Base-by-base conservation (phyloP, 78 protist species). In the Chrysochromulina tobinii region DNA sequence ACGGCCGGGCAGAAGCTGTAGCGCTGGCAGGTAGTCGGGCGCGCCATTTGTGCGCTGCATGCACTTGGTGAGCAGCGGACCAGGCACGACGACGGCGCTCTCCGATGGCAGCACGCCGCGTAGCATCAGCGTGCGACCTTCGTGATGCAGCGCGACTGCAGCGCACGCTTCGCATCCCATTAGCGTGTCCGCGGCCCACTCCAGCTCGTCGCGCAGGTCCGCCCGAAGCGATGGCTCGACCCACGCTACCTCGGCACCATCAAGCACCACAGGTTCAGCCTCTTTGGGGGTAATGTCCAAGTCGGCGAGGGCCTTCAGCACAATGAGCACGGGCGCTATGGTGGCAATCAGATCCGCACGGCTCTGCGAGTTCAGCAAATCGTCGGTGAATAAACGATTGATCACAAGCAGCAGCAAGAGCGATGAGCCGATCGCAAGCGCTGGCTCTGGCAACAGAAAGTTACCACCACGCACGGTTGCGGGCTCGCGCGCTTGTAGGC, bases 1-100 rank as follows among this genome's bases (percentile, higher is more conserved):
- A 2, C 83, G 54, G n/a, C 83, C 83, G 5, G 83, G 83, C 3
- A 75, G 83, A 18, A 75, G 83, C 83, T 75, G 83, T 8, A 75
- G 57, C 23, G 83, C 54, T 1, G 83, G 83, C 25, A 75, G 57
- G 57, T 75, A 75, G 58, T 75, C 83, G 4, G 83, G 83, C 57
- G 83, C 83, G 6, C 83, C 83, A 11, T 21, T 50, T 17, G 54
- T 50, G 9, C 57, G 38, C 23, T 4, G 27, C 51, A n/a, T n/a
- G 57, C 83, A 75, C 57, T 75, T 75, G 23, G 11, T 8, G 58
- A 75, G 8, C 58, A 75, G 21, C 25, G 83, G 83, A 3, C 83
- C 83, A 1, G 83, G 83, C 54, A 7, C 27, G 20, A 75, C 83
- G 18, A 57, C 57, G 25, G 54, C 51, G 58, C 25, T 2, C 83